Evolutionary conservation across 1,284 basidiomycete species (phyloP).

Genomic region (Ganoderma sp.): DNA sequence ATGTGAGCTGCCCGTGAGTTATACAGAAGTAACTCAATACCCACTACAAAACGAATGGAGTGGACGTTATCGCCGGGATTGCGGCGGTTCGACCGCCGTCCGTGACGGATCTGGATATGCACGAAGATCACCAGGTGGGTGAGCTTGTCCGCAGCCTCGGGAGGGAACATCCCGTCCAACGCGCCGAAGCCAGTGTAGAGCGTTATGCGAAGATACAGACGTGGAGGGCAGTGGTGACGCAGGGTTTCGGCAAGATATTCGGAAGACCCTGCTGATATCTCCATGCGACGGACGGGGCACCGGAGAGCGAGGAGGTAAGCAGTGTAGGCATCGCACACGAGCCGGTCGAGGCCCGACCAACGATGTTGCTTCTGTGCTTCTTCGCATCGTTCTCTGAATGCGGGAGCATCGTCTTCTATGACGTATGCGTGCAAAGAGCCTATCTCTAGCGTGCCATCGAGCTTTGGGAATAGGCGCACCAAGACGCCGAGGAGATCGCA

Average conservation of each 20-base stretch:
- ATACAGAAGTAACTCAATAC: neutral
- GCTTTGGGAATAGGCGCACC: slow-evolving; percentile 1
- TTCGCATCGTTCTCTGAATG: neutral
- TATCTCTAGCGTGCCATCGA: neutral
- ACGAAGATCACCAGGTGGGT: neutral
- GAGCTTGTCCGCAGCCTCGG: neutral
- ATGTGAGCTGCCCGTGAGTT: neutral
- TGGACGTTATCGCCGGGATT: neutral
- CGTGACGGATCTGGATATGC: neutral
- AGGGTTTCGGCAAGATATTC: neutral
- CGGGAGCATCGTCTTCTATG: too few species aligned
- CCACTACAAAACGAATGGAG: neutral
- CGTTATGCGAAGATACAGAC: neutral
- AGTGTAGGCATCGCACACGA: neutral
- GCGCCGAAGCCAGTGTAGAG: neutral
- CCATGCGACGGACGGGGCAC: slow-evolving; percentile 1
- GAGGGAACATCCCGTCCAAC: neutral
- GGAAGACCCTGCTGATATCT: neutral
- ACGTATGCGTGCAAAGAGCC: too few species aligned
- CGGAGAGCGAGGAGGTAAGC: neutral
- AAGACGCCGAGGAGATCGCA: neutral
- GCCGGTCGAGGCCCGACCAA: neutral
- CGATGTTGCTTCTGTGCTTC: neutral
- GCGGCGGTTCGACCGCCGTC: neutral
- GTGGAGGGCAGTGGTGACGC: neutral